These are phyloP conservation scores for Oryza longistaminata DNA, from an alignment of 176 grass and related monocot species.

Conservation along the genomic window DNA sequence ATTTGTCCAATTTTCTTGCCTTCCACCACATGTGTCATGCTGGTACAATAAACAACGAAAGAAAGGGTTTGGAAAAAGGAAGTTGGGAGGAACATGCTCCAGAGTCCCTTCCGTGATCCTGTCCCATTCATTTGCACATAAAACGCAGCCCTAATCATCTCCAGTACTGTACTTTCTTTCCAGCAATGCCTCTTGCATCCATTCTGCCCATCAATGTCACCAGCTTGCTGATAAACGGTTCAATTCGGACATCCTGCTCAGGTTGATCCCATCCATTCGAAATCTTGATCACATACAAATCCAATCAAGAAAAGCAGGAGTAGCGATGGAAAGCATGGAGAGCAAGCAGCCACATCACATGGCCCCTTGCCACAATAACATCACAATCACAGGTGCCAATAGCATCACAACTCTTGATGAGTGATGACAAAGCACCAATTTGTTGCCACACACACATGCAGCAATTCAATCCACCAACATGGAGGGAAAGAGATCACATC, in stretches of 20 bases:
- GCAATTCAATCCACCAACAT: background rate
- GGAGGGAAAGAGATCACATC: background rate
- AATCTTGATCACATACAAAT: background rate
- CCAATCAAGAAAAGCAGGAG: background rate
- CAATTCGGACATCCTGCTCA: background rate
- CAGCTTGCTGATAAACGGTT: background rate
- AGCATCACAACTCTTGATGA: slow-evolving; percentile 2
- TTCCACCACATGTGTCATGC: too few relatives aligned
- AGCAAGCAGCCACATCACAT: slow-evolving; percentile 13
- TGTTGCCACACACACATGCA: background rate
- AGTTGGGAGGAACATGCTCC: too few relatives aligned
- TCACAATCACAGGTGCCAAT: background rate
- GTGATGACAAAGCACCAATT: background rate
- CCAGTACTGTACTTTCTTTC: too few relatives aligned
- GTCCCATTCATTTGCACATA: too few relatives aligned
- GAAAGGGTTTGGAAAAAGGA: too few relatives aligned
- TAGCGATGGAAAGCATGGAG: background rate
- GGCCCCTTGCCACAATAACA: background rate
- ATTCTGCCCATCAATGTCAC: background rate
- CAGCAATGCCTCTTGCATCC: too few relatives aligned
- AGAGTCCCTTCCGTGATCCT: too few relatives aligned
- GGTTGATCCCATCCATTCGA: background rate
- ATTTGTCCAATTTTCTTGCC: too few relatives aligned
- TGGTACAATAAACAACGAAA: too few relatives aligned
- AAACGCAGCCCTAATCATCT: too few relatives aligned